Base-by-base conservation (phyloP, 805 yeast genomes). In the Metschnikowia arizonensis region DNA sequence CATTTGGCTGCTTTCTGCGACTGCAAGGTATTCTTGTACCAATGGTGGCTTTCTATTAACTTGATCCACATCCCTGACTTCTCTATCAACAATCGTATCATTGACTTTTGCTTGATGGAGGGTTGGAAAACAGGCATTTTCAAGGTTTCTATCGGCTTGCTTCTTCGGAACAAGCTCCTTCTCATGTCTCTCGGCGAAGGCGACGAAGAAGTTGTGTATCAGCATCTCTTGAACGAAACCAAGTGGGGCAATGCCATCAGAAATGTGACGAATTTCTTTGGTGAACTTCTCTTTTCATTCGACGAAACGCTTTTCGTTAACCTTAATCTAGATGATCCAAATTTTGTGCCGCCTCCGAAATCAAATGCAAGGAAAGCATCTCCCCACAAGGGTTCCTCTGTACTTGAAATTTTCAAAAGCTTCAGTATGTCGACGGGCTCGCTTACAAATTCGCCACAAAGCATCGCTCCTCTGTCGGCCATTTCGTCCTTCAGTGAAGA, bases 1-100 rank as follows among this genome's bases (percentile, higher is more conserved):
- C 84, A 81, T 55, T 68, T 81, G 41, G 47, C 56, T 2, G 50
- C 65, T 4, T 61, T 59, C 44, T 72, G 65, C 53, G 82, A 67
- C 54, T 63, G 65, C 53, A 73, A 66, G 48, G 74, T 64, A 38
- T 79, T 72, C 58, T 68, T 81, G n/a, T 74, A 74, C 40, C 85
- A 82, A 57, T 81, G 87, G 87, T 80, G 83, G 71, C 59, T 81
- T 39, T 76, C 83, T 0, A 74, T 80, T 49, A 74, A 72, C 50
- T 78, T 83, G 1, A 77, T 78, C 26, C 81, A 82, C 33, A 70
- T 81, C n/a, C 86, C 86, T 1, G 74, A 68, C 40, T 51, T 72
- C 64, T 60, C 69, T 46, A 53, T 78, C 64, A 68, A 70, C 63
- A 56, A 74, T 68, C 51, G 76, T 64, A 59, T 69, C 60, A 62